These are phyloP conservation scores for Eudorina sp. DNA, from an alignment of 139 green algal species.

Conservation along the genomic window DNA sequence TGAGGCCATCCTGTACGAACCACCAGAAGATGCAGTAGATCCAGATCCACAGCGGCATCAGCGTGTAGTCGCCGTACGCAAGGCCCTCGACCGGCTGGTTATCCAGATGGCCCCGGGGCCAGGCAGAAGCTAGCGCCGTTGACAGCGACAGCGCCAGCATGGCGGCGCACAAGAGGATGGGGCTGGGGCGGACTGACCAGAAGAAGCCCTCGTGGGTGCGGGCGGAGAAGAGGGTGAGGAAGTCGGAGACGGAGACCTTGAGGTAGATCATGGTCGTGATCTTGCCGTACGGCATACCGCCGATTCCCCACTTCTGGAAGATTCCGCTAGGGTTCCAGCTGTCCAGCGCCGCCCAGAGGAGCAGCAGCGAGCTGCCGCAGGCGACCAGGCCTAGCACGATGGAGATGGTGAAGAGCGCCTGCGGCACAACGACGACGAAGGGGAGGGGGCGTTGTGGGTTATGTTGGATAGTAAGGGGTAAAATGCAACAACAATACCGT, in stretches of 20 bases:
- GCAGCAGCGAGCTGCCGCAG: slow-evolving; percentile 82
- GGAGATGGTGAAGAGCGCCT: slow-evolving; percentile 78
- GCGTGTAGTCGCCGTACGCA: slow-evolving; percentile 52
- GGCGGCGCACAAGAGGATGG: slow-evolving; percentile 50
- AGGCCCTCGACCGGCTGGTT: slow-evolving; percentile 15
- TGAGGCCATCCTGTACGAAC: slow-evolving; percentile 72
- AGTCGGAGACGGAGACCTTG: slow-evolving; percentile 84
- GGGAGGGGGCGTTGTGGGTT: neutral
- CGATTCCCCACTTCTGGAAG: slow-evolving; percentile 60
- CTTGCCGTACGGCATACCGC: slow-evolving; percentile 68
- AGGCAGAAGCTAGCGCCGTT: slow-evolving; percentile 74
- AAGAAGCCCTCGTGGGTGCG: slow-evolving; percentile 83
- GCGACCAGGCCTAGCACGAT: slow-evolving; percentile 80
- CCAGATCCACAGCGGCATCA: slow-evolving; percentile 83
- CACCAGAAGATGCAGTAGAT: slow-evolving; percentile 90
- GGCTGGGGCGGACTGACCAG: slow-evolving; percentile 59
- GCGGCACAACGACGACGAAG: neutral
- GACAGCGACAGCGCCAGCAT: slow-evolving; percentile 65
- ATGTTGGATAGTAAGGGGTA: neutral
- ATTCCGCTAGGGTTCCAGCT: slow-evolving; percentile 57
- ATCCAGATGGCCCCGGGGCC: slow-evolving; percentile 19
- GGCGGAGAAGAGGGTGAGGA: slow-evolving; percentile 88
- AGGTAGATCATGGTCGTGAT: slow-evolving; percentile 45
- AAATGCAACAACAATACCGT: too few relatives aligned
- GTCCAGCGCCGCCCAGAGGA: slow-evolving; percentile 81